phyloP scores from a whole-genome alignment of 805 yeast species.

The Ogataea kodamae region DNA sequence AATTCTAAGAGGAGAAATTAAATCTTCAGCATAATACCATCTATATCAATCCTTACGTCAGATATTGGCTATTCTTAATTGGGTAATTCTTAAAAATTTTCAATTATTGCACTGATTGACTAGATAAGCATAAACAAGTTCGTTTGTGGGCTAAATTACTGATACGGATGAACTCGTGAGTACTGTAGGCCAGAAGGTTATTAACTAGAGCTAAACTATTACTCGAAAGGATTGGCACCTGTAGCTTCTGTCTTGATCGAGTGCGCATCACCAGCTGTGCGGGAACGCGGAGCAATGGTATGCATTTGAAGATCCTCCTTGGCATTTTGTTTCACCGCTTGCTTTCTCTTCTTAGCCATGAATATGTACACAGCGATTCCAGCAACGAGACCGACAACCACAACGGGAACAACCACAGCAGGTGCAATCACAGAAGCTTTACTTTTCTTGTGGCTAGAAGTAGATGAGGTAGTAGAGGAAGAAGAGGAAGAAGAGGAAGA shows the following conservation, averaged over 20 bases:
- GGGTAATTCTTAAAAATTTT: no score
- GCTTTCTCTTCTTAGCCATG: constrained; percentile 1
- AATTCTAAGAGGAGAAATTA: no score
- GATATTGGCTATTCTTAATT: no score
- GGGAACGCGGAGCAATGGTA: neutral
- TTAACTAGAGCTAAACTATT: no score
- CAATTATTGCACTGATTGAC: no score
- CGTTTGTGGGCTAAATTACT: no score
- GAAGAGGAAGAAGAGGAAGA: constrained; percentile 1
- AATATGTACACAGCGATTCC: constrained; percentile 1
- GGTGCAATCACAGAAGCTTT: constrained; percentile 3
- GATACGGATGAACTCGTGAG: no score
- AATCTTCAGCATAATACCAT: no score
- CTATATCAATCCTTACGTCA: no score
- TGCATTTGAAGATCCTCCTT: neutral
- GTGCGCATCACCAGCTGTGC: neutral
- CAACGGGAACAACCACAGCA: constrained; percentile 4
- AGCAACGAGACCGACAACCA: constrained; percentile 3
- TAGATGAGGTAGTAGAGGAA: neutral
- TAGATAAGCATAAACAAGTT: no score
- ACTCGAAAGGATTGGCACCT: constrained; percentile 1
- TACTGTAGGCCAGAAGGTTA: no score
- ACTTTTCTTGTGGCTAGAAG: neutral
- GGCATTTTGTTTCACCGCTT: constrained; percentile 1
- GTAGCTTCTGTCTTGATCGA: constrained; percentile 2